A percentile compares a stretch with the other conserved stretches of the same genome.
Evolutionary conservation across 306 rosid genomes (phyloP).

Genomic region (Luffa acutangula): DNA sequence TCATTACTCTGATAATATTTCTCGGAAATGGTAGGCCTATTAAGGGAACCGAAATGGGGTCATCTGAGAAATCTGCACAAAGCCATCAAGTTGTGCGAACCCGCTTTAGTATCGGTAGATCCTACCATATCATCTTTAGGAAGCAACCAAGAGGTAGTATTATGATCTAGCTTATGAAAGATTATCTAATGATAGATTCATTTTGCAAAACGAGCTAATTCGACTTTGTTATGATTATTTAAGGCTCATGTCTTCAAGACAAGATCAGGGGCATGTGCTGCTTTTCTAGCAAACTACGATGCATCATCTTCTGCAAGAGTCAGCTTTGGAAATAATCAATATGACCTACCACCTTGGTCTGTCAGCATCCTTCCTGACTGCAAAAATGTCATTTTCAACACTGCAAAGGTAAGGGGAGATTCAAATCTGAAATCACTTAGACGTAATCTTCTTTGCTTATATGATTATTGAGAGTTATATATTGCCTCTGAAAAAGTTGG

Average conservation of each 20-base stretch:
- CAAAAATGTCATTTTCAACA: conserved; percentile 69
- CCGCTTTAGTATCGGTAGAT: conserved; percentile 57
- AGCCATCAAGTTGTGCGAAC: conserved; percentile 69
- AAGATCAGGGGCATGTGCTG: conserved; percentile 50
- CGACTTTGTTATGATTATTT: conserved; percentile 8
- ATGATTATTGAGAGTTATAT: neutral
- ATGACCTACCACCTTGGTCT: conserved; percentile 89
- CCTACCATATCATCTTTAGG: conserved; percentile 60
- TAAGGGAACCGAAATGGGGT: conserved; percentile 86
- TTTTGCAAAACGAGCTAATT: neutral
- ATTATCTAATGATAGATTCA: neutral
- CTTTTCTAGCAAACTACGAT: conserved; percentile 79
- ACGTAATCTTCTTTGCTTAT: neutral
- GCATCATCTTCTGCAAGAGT: conserved; percentile 33
- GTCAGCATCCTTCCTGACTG: conserved; percentile 91
- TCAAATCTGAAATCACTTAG: neutral
- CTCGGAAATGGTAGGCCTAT: conserved; percentile 39
- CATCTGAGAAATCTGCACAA: conserved; percentile 78
- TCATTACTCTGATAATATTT: conserved; percentile 11
- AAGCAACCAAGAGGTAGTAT: conserved; percentile 52
- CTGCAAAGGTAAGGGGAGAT: conserved; percentile 59
- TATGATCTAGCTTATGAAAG: conserved; percentile 10
- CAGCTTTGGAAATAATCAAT: conserved; percentile 47
- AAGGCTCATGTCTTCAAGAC: conserved; percentile 69
- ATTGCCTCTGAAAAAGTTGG: neutral